Base-by-base conservation (phyloP, 1,284 basidiomycete species). In the Pterula multifida region DNA sequence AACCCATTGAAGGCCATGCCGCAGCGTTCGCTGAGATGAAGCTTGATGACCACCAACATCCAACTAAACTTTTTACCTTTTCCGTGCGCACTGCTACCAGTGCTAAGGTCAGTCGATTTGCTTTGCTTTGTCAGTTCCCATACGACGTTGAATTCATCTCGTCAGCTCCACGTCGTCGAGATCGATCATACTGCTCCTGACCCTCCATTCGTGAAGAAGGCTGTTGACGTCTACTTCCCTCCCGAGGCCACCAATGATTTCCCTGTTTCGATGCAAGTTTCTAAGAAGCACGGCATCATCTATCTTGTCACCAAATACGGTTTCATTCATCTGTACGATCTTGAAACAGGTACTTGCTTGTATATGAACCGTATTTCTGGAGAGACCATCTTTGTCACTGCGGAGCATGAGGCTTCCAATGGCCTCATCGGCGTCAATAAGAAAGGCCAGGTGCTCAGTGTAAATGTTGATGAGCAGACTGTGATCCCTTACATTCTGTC, bases 331-430 rank as follows among this genome's bases (percentile, higher is more conserved):
- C 79, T 99, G 15, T 99, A 99, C 69, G 96, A 99, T 68, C 80
- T 98, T 57, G 96, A 99, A 68, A 83, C 89, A n/a, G 96, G 95
- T 53, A 87, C 92, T 49, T 98, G 96, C 72, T 85, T 98, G 59
- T 99, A 98, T 77, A 99, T 98, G 96, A 98, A 99, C 78, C 89
- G 96, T 56, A 98, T 99, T 65, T 96, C 92, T 48, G 95, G 96
- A 45, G 96, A 98, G 71, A 98, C 96, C 47, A 98, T 98, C 66
- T 98, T 99, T 67, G 94, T 97, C 48, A 98, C 96, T 3, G 90
- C 94, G 17, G 93, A 97, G 62, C 92, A 98, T 66, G 94, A 97
- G 67, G 79, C 84, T 24, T 85, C 85, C 12, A 82, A 92, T 63
- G 96, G 96, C 71, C 96, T 99, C 67, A 92, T 99, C 58, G 96